Evolutionary conservation across 192 early-diverging fungal species (phyloP).

Genomic region (Backusella australiensis): DNA sequence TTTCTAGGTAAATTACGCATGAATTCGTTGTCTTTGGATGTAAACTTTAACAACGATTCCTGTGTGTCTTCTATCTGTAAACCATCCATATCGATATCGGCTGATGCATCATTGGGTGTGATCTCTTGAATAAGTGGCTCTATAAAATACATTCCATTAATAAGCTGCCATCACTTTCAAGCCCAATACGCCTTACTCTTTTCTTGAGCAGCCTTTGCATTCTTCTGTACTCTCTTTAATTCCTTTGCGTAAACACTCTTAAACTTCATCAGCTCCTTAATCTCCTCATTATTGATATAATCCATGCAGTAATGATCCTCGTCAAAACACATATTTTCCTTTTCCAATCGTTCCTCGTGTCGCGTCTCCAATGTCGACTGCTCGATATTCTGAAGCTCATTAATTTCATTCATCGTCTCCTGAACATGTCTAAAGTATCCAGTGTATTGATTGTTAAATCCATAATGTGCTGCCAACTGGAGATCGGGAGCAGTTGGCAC

Average conservation of each 20-base stretch:
- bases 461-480: conserved; percentile 54
- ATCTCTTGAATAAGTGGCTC: conserved; percentile 46
- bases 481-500: conserved; percentile 31
- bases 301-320: conserved; percentile 89
- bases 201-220: conserved; percentile 28
- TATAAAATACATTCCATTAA: not conserved
- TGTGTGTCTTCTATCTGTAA: conserved; percentile 24
- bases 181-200: not conserved
- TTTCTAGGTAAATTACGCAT: conserved; percentile 82
- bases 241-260: conserved; percentile 64
- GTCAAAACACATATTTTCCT: conserved; percentile 88
- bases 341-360: conserved; percentile 56
- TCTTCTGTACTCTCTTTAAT: conserved; percentile 66
- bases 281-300: conserved; percentile 85
- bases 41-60: conserved; percentile 49
- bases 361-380: conserved; percentile 50
- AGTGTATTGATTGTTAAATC: conserved; percentile 87
- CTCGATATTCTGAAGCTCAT: conserved; percentile 61
- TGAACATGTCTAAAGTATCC: conserved; percentile 73
- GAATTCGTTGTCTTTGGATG: conserved; percentile 61
- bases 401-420: conserved; percentile 70
- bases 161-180: too few species aligned
- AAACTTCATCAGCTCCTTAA: conserved; percentile 69
- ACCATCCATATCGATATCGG: conserved; percentile 24
- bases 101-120: not conserved